A percentile compares a stretch with the other conserved stretches of the same genome.
phyloP scores from a whole-genome alignment of 2,329 filamentous ascomycete species.

The Xylaria sp. region DNA sequence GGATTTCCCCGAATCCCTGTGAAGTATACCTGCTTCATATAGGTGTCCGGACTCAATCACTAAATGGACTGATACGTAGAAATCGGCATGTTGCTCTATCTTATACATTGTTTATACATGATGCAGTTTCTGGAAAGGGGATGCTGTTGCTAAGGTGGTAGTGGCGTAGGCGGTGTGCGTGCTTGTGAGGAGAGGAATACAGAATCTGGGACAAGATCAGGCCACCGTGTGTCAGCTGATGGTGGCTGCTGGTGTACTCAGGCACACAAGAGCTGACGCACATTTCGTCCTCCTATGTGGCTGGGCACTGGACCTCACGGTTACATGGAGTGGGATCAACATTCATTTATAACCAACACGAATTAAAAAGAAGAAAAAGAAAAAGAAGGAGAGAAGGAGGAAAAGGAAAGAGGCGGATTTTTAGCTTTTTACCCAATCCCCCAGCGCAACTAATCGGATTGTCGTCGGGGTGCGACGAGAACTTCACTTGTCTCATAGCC shows the following conservation, averaged over 20 bases:
- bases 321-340: background rate
- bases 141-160: background rate
- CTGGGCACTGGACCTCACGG: background rate
- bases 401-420: background rate
- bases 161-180: background rate
- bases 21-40: conserved; percentile 10
- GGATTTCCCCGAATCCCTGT: conserved; percentile 67
- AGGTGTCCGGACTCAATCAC: background rate
- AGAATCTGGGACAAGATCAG: conserved; percentile 15
- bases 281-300: conserved; percentile 4
- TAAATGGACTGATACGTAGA: conserved; percentile 4
- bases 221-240: conserved; percentile 5
- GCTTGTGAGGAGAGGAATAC: background rate
- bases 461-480: conserved; percentile 1
- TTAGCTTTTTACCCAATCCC: background rate
- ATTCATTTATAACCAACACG: background rate
- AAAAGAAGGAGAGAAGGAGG: background rate
- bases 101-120: conserved; percentile 8
- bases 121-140: background rate
- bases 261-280: background rate
- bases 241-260: background rate
- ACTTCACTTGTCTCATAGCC: background rate
- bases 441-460: background rate
- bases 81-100: conserved; percentile 11
- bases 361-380: background rate